A percentile compares a stretch with the other conserved stretches of the same genome.
Evolutionary conservation across 2,329 filamentous ascomycete species (phyloP).

Genomic region (Xylaria sp.): DNA sequence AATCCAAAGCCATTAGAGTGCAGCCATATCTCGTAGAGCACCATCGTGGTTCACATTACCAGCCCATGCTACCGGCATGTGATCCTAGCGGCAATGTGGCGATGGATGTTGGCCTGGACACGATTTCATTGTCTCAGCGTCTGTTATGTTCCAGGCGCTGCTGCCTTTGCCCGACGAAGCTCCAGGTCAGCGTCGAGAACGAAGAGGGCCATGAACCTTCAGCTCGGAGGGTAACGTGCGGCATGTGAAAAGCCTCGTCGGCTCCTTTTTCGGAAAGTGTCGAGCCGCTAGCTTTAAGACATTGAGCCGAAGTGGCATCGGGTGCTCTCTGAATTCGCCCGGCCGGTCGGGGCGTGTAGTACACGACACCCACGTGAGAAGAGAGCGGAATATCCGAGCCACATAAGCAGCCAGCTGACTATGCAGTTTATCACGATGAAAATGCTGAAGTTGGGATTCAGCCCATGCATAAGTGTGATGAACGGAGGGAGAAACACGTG

Average conservation of each 20-base stretch:
- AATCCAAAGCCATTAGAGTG: not conserved
- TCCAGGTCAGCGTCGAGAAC: not conserved
- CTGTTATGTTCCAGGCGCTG: conserved; percentile 1
- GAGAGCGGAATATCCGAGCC: conserved; percentile 10
- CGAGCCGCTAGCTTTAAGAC: not conserved
- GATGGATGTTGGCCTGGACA: not conserved
- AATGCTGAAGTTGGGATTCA: not conserved
- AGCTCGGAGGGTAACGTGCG: conserved; percentile 1
- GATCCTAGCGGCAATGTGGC: not conserved
- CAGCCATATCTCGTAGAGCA: not conserved
- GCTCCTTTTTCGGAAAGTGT: not conserved
- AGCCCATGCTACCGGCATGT: not conserved
- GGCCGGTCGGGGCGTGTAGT: not conserved
- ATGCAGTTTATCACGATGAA: not conserved
- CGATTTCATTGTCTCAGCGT: not conserved
- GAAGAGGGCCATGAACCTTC: not conserved
- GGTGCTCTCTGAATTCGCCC: not conserved
- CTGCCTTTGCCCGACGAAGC: not conserved
- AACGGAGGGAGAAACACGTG: not conserved
- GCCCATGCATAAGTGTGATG: not conserved
- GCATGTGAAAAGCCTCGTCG: not conserved
- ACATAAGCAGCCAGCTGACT: conserved; percentile 16
- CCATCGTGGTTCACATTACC: not conserved
- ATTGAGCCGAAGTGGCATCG: not conserved
- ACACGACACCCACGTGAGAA: not conserved